phyloP scores from a whole-genome alignment of 495 filamentous ascomycete genomes.

The Aspergillus sparsus region DNA sequence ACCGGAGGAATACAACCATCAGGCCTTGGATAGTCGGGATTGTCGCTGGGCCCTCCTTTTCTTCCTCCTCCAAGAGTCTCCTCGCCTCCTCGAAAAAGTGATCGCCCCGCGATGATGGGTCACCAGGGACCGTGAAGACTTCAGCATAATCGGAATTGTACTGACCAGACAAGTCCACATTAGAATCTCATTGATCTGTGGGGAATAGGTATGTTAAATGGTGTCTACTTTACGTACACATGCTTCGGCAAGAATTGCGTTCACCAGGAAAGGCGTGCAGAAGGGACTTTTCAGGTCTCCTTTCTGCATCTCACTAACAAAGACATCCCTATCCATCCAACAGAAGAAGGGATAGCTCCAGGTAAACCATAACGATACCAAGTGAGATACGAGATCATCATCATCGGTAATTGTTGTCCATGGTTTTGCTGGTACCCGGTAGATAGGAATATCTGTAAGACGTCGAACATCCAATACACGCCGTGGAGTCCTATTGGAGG shows the following conservation, averaged over 20 bases:
- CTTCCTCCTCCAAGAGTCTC: constrained; percentile 25
- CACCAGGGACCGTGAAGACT: constrained; percentile 25
- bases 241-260: constrained; percentile 41
- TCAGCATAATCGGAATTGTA: constrained; percentile 34
- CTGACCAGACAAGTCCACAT: constrained; percentile 15
- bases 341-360: constrained; percentile 46
- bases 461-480: constrained; percentile 31
- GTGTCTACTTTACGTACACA: constrained; percentile 26
- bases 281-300: constrained; percentile 31
- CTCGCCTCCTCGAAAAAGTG: constrained; percentile 33
- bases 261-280: constrained; percentile 52
- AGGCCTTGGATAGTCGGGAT: constrained; percentile 31
- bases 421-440: constrained; percentile 40
- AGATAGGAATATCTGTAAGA: constrained; percentile 29
- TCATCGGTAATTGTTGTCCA: constrained; percentile 52
- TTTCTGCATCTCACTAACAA: constrained; percentile 41
- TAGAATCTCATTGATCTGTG: constrained; percentile 4
- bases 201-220: background rate
- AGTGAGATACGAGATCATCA: constrained; percentile 50
- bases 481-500: constrained; percentile 9
- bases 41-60: constrained; percentile 15
- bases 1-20: constrained; percentile 25
- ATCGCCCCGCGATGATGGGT: constrained; percentile 25
- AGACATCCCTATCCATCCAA: constrained; percentile 45
- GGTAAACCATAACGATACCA: constrained; percentile 47